phyloP scores from a whole-genome alignment of 2,329 filamentous ascomycete genomes.

The Apiospora kogelbergensis region DNA sequence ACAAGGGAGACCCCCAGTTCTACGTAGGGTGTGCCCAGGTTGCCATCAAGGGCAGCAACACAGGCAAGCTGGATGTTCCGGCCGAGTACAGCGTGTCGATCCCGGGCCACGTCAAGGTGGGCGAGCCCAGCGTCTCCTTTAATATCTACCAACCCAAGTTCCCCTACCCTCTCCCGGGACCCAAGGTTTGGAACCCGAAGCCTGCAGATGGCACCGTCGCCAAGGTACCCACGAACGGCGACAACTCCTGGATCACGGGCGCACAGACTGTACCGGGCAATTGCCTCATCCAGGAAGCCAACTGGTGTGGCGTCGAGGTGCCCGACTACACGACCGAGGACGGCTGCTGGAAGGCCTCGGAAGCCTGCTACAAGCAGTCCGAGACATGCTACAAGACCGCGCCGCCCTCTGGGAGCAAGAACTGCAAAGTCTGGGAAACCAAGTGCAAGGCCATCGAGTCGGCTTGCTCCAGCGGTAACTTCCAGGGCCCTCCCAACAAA shows the following conservation, averaged over 20 bases:
- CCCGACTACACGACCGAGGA: slow-evolving; percentile 52
- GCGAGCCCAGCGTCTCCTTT: slow-evolving; percentile 58
- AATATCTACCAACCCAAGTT: slow-evolving; percentile 61
- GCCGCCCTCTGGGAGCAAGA: slow-evolving; percentile 57
- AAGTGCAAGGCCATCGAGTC: slow-evolving; percentile 56
- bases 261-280: slow-evolving; percentile 53
- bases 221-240: slow-evolving; percentile 15
- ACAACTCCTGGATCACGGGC: slow-evolving; percentile 30
- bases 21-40: slow-evolving; percentile 73
- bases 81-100: slow-evolving; percentile 57
- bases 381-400: slow-evolving; percentile 58
- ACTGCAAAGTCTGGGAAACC: slow-evolving; percentile 61
- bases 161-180: slow-evolving; percentile 60
- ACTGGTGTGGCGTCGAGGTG: slow-evolving; percentile 70
- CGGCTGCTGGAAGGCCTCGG: slow-evolving; percentile 60
- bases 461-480: slow-evolving; percentile 42
- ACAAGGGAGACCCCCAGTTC: slow-evolving; percentile 65
- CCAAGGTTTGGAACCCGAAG: slow-evolving; percentile 45
- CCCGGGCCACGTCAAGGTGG: slow-evolving; percentile 61
- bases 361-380: slow-evolving; percentile 59
- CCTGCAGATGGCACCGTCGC: slow-evolving; percentile 25
- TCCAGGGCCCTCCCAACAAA: slow-evolving; percentile 47
- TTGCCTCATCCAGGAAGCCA: slow-evolving; percentile 66
- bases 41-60: slow-evolving; percentile 52
- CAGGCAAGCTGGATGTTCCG: slow-evolving; percentile 48